phyloP scores from a whole-genome alignment of 2,329 filamentous ascomycete species.

The Emergomyces orientalis region DNA sequence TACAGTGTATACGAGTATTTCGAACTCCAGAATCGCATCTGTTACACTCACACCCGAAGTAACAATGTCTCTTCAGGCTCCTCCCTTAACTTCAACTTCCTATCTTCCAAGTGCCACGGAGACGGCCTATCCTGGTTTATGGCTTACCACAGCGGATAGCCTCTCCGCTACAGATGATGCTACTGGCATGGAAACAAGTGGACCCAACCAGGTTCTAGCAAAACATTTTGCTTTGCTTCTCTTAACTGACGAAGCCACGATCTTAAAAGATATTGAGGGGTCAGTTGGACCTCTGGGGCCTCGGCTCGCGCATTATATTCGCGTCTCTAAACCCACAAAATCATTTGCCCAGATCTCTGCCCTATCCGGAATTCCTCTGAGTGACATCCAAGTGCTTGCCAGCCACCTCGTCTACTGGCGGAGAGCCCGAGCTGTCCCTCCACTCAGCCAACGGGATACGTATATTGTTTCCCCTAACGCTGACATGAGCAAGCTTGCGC shows the following conservation, averaged over 20 bases:
- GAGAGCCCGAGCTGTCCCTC: slow-evolving; percentile 80
- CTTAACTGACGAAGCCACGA: slow-evolving; percentile 70
- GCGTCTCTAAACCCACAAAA: slow-evolving; percentile 51
- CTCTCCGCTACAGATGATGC: slow-evolving; percentile 60
- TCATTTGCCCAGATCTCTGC: slow-evolving; percentile 63
- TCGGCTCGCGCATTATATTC: slow-evolving; percentile 65
- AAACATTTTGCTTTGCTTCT: slow-evolving; percentile 82
- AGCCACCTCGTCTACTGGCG: slow-evolving; percentile 96
- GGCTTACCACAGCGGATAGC: slow-evolving; percentile 79
- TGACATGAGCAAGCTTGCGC: slow-evolving; percentile 60
- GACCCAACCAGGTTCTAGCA: slow-evolving; percentile 53
- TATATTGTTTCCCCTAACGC: slow-evolving; percentile 91
- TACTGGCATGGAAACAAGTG: slow-evolving; percentile 48
- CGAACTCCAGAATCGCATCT: slow-evolving; percentile 75
- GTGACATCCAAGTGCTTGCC: slow-evolving; percentile 76
- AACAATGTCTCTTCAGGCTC: slow-evolving; percentile 55
- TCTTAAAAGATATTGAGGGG: slow-evolving; percentile 59
- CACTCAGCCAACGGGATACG: slow-evolving; percentile 77
- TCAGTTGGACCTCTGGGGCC: slow-evolving; percentile 67
- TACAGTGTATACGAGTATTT: slow-evolving; percentile 71
- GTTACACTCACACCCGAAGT: slow-evolving; percentile 60
- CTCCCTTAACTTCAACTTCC: slow-evolving; percentile 55
- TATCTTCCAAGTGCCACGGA: slow-evolving; percentile 63
- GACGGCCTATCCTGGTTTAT: slow-evolving; percentile 62
- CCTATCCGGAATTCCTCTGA: slow-evolving; percentile 56